phyloP scores from a whole-genome alignment of 768 basidiomycete genomes.

The Russula earlei region DNA sequence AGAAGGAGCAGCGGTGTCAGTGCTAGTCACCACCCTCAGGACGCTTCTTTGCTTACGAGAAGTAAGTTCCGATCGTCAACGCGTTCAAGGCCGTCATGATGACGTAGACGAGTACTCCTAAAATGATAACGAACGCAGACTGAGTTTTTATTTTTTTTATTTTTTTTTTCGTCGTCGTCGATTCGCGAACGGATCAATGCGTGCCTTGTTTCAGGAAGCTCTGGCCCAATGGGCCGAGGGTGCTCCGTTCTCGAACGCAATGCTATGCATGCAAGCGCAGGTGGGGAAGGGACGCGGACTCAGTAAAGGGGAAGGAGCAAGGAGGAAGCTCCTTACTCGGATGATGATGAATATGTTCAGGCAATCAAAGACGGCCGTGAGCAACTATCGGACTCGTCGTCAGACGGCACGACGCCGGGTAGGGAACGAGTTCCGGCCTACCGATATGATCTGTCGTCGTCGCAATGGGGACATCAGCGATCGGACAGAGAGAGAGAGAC shows the following conservation, averaged over 20 bases:
- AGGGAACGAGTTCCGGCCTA: background rate
- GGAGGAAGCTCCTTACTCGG: background rate
- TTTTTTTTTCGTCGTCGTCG: too few species aligned
- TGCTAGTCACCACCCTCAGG: too few species aligned
- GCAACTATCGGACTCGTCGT: background rate
- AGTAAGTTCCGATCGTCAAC: constrained; percentile 17
- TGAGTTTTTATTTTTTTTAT: background rate
- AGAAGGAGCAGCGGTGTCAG: background rate
- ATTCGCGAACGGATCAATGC: background rate
- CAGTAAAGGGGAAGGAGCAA: background rate
- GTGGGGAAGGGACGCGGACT: background rate
- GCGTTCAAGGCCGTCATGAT: constrained; percentile 16
- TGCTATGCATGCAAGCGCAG: too few species aligned
- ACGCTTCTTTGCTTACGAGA: constrained; percentile 2
- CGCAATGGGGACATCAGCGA: background rate
- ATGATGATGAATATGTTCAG: constrained; percentile 9
- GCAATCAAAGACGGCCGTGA: constrained; percentile 6
- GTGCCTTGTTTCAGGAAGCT: constrained; percentile 17
- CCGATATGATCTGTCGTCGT: constrained; percentile 10
- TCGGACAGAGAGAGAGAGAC: too few species aligned
- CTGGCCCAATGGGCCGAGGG: constrained; percentile 9
- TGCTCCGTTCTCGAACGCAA: constrained; percentile 10
- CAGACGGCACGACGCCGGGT: background rate
- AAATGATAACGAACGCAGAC: background rate
- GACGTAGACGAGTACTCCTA: constrained; percentile 16